A percentile compares a stretch with the other conserved stretches of the same genome.
These are phyloP conservation scores for Solanum clarkiae DNA, from an alignment of 257 asterid genomes.

Conservation along the genomic window DNA sequence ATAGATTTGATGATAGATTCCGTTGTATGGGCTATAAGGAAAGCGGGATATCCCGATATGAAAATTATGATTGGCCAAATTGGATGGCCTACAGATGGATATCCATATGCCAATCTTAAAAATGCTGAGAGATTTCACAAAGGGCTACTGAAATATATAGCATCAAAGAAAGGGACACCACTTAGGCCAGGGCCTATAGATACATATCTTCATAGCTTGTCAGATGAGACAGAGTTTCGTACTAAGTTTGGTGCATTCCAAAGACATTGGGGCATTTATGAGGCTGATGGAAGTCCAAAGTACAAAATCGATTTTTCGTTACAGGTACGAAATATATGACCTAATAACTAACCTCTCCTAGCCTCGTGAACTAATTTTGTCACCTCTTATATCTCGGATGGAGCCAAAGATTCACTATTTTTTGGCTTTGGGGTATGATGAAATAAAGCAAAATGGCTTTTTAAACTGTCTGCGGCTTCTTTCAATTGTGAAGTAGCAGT, in stretches of 20 bases:
- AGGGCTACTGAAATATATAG: slow-evolving; percentile 14
- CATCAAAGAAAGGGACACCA: slow-evolving; percentile 34
- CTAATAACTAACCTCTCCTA: too few species aligned
- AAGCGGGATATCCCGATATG: slow-evolving; percentile 14
- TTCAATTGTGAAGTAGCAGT: too few species aligned
- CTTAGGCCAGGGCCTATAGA: slow-evolving; percentile 23
- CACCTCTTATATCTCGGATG: too few species aligned
- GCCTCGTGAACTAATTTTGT: too few species aligned
- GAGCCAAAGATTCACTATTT: too few species aligned
- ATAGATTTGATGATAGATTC: slow-evolving; percentile 37
- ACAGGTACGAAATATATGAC: background rate
- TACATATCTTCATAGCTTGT: slow-evolving; percentile 16
- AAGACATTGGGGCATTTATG: slow-evolving; percentile 53
- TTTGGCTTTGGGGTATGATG: too few species aligned
- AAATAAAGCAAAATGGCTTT: too few species aligned
- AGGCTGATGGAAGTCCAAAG: slow-evolving; percentile 38
- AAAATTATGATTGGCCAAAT: slow-evolving; percentile 23
- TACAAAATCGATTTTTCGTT: slow-evolving; percentile 37
- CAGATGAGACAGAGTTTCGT: slow-evolving; percentile 24
- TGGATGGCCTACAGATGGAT: slow-evolving; percentile 62
- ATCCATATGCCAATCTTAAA: background rate
- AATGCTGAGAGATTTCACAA: slow-evolving; percentile 25
- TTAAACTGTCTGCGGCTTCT: too few species aligned
- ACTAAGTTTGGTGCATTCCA: slow-evolving; percentile 2
- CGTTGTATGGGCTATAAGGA: slow-evolving; percentile 14